Base-by-base conservation (phyloP, 2,329 filamentous ascomycete genomes). In the Boeremia exigua region DNA sequence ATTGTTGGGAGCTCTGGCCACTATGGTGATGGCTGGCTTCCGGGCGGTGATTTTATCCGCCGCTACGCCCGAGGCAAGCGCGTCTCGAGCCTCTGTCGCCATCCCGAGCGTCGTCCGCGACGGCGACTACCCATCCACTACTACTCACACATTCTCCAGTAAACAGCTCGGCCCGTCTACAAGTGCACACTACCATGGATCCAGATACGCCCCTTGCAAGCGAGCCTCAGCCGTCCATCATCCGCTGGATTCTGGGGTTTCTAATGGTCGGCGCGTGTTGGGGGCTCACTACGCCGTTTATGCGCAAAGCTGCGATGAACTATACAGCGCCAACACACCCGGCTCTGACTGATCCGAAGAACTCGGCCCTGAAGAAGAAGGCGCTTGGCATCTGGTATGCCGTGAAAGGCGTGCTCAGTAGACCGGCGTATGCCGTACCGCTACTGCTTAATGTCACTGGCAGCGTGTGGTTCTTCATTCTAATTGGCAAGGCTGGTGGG, bases 401-500 rank as follows among this genome's bases (percentile, higher is more conserved):
- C 3, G 90, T 94, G 1, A 69, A 87, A 11, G 93, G 96, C 70
- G 80, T 97, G 55, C 77, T 98, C 48, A 81, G 84, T 55, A 92
- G 92, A 65, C 93, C 93, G 32, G 84, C 86, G 15, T 98, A 98
- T 76, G 90, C 92, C 6, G 78, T 96, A 25, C 94, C 94, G 17
- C 77, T 98, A 65, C 78, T 96, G 48, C 77, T 96, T 55, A 98
- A 98, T 73, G 78, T 98, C 48, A 96, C 94, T 2, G 94, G 94
- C 28, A 96, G 92, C 71, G 84, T 97, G 51, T 98, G 94, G 94
- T 98, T 98, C 78, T 98, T 98, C 68, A 77, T 98, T 64, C 80
- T 98, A 62, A 94, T 98, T 77, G 94, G 94, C 6, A 86, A 95
- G 75, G 93, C 93, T 68, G 92, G 92, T 96, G 77, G 66, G 89